These are phyloP conservation scores for Trichoderma sp. DNA, from an alignment of 2,329 filamentous ascomycete species.

Conservation along the genomic window DNA sequence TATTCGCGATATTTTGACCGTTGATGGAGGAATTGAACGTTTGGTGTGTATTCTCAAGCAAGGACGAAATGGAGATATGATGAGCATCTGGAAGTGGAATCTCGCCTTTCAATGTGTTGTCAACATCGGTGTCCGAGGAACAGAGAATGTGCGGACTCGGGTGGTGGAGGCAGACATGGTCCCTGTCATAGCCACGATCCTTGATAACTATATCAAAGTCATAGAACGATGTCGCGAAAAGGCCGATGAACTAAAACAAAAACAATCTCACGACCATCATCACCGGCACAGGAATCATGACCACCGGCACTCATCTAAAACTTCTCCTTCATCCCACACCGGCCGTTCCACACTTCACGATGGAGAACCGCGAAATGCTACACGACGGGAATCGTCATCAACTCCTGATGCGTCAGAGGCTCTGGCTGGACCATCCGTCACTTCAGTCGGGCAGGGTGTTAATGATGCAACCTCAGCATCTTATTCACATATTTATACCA, in stretches of 20 bases:
- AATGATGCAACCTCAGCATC: conserved; percentile 26
- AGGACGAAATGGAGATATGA: conserved; percentile 94
- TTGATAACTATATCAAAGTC: conserved; percentile 97
- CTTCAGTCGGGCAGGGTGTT: conserved; percentile 26
- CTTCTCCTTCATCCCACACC: conserved; percentile 51
- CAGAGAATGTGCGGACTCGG: conserved; percentile 87
- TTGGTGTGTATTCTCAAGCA: conserved; percentile 97
- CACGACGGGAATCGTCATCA: conserved; percentile 77
- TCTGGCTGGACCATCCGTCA: conserved; percentile 39
- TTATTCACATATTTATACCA: conserved; percentile 20
- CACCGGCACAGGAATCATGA: conserved; percentile 50
- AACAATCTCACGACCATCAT: conserved; percentile 56
- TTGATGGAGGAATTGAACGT: conserved; percentile 96
- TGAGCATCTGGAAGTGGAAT: conserved; percentile 99
- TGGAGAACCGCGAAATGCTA: conserved; percentile 58
- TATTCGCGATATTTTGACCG: conserved; percentile 94
- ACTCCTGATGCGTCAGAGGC: conserved; percentile 49
- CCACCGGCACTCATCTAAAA: conserved; percentile 47
- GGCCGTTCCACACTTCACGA: conserved; percentile 54
- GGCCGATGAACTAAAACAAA: conserved; percentile 76
- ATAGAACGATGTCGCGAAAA: conserved; percentile 88
- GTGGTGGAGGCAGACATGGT: conserved; percentile 99
- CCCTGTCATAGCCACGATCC: conserved; percentile 94
- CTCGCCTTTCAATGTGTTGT: conserved; percentile 98
- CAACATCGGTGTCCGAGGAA: conserved; percentile 95